Evolutionary conservation across 2,329 filamentous ascomycete genomes (phyloP).

Genomic region (Pleomassaria siparia): DNA sequence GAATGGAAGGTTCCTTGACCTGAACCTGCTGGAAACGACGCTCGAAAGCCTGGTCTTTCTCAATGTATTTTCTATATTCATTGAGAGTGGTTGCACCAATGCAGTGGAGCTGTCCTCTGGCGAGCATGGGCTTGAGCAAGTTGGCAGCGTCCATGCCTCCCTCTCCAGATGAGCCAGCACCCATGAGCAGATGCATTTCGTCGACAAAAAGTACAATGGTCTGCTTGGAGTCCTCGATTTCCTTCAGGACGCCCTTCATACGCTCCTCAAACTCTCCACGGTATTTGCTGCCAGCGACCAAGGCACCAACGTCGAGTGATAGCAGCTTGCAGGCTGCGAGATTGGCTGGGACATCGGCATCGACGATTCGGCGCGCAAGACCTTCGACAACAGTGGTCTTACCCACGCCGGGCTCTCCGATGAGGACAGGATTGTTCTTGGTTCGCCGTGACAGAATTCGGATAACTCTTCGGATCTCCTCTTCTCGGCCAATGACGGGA

Average conservation of each 20-base stretch:
- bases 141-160: conserved; percentile 99
- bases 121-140: conserved; percentile 96
- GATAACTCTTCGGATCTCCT: conserved; percentile 90
- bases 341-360: conserved; percentile 94
- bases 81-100: conserved; percentile 94
- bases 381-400: conserved; percentile 99
- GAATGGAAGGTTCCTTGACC: conserved; percentile 87
- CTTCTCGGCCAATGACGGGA: conserved; percentile 93
- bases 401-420: conserved; percentile 96
- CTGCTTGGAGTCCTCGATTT: conserved; percentile 91
- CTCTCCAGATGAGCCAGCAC: conserved; percentile 89
- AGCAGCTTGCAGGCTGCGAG: conserved; percentile 90
- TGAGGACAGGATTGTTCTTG: conserved; percentile 98
- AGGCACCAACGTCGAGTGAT: conserved; percentile 89
- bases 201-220: conserved; percentile 98
- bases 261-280: conserved; percentile 97
- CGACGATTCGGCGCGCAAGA: conserved; percentile 91
- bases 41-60: conserved; percentile 97
- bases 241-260: conserved; percentile 98
- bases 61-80: conserved; percentile 98
- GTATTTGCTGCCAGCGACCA: conserved; percentile 98
- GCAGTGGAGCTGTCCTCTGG: conserved; percentile 93
- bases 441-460: conserved; percentile 90
- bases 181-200: conserved; percentile 98
- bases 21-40: conserved; percentile 98